phyloP scores from a whole-genome alignment of 805 yeast species.

The Schizosaccharomyces cryophilus region DNA sequence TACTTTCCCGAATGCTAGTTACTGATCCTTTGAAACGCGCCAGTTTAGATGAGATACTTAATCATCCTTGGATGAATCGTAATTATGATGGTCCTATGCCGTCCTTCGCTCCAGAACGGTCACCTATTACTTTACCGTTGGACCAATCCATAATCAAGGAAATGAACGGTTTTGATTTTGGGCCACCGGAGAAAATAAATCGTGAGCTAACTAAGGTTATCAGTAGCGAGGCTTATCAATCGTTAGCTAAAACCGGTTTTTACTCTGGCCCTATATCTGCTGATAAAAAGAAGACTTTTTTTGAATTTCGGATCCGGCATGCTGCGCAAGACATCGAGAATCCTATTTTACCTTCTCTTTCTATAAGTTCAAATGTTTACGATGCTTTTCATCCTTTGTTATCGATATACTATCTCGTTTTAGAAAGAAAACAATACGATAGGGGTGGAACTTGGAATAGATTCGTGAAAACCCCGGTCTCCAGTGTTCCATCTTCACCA shows the following conservation, averaged over 20 bases:
- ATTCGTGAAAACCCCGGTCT: not conserved
- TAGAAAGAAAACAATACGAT: conserved; percentile 21
- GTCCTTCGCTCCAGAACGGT: conserved; percentile 50
- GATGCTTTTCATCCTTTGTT: conserved; percentile 34
- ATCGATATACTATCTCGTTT: conserved; percentile 65
- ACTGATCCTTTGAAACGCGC: conserved; percentile 74
- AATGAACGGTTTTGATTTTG: conserved; percentile 59
- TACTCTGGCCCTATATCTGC: not conserved
- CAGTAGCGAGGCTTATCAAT: conserved; percentile 38
- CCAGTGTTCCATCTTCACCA: not conserved
- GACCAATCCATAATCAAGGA: conserved; percentile 43
- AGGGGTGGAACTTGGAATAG: not conserved
- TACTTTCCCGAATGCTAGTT: conserved; percentile 70
- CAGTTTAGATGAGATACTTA: conserved; percentile 45
- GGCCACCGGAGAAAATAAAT: conserved; percentile 33
- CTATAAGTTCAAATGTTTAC: not conserved
- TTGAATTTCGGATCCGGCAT: not conserved
- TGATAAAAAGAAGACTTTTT: conserved; percentile 4
- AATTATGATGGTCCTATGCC: conserved; percentile 58
- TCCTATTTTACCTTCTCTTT: not conserved
- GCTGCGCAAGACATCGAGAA: not conserved
- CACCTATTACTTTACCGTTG: conserved; percentile 48
- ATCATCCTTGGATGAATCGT: conserved; percentile 85
- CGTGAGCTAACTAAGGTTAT: conserved; percentile 34
- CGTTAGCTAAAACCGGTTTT: conserved; percentile 6